A percentile compares a stretch with the other conserved stretches of the same genome.
Conservation (phyloP, 1,284 basidiomycete species). For the Pseudozyma pruni region DNA sequence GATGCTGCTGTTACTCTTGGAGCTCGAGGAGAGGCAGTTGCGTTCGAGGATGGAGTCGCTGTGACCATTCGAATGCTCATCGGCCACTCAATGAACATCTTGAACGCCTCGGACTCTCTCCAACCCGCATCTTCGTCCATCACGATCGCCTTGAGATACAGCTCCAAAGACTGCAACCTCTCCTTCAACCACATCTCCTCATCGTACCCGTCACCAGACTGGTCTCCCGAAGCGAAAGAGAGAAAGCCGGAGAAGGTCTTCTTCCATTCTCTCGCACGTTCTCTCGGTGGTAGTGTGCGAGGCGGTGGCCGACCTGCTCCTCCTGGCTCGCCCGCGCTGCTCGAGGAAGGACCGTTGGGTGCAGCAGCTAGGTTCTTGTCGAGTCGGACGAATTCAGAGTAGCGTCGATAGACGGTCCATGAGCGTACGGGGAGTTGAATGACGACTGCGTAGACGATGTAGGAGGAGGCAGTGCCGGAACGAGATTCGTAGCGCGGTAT, state of each 20-base stretch:
- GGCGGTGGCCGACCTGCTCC: conserved; percentile 73
- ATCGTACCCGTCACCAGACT: conserved; percentile 13
- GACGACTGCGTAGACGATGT: conserved; percentile 81
- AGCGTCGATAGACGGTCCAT: conserved; percentile 92
- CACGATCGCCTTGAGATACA: conserved; percentile 86
- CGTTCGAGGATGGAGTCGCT: background rate
- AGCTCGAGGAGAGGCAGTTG: conserved; percentile 4
- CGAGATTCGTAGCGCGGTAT: conserved; percentile 59
- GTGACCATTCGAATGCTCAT: conserved; percentile 50
- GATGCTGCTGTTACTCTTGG: background rate
- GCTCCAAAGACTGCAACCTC: conserved; percentile 79
- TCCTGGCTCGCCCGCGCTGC: conserved; percentile 25
- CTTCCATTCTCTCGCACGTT: conserved; percentile 71
- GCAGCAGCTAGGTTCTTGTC: conserved; percentile 81
- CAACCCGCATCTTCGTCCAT: conserved; percentile 82
- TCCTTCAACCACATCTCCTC: conserved; percentile 75
- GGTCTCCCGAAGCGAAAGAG: conserved; percentile 25
- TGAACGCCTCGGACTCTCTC: conserved; percentile 82
- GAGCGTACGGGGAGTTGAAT: conserved; percentile 78
- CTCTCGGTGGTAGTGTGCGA: conserved; percentile 81
- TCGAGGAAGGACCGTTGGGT: conserved; percentile 68
- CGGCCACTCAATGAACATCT: conserved; percentile 86
- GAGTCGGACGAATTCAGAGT: conserved; percentile 90
- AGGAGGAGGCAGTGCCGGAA: conserved; percentile 70
- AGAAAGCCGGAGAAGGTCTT: conserved; percentile 55